Conservation (phyloP, 805 yeast genomes). For the Ogataea degrootiae region DNA sequence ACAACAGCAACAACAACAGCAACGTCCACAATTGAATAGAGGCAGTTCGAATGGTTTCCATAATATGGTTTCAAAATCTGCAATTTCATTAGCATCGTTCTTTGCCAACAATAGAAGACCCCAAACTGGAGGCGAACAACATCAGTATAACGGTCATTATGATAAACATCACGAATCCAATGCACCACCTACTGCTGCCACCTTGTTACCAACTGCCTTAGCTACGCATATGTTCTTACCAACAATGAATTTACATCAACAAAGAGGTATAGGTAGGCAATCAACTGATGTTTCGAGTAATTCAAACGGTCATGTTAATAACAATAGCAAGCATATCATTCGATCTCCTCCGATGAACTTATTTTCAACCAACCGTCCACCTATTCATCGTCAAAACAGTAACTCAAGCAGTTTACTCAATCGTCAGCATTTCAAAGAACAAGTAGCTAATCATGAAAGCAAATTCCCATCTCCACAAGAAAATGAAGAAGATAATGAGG, state of each 20-base stretch:
- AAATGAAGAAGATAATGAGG: not conserved
- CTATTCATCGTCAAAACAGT: not conserved
- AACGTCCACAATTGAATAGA: slow-evolving; percentile 10
- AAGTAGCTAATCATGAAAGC: too few relatives aligned
- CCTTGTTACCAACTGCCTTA: slow-evolving; percentile 54
- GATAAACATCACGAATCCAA: slow-evolving; percentile 41
- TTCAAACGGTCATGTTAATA: not conserved
- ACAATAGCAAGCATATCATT: not conserved
- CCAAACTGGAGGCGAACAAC: slow-evolving; percentile 8
- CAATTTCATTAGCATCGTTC: slow-evolving; percentile 35
- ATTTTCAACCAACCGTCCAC: too few relatives aligned
- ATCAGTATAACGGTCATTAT: slow-evolving; percentile 15
- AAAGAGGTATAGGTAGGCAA: slow-evolving; percentile 4
- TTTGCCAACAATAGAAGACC: slow-evolving; percentile 34
- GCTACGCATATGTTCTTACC: slow-evolving; percentile 60
- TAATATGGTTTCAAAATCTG: slow-evolving; percentile 34
- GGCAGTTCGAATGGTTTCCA: slow-evolving; percentile 12
- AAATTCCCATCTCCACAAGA: not conserved
- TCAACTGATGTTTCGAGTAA: not conserved
- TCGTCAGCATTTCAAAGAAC: too few relatives aligned
- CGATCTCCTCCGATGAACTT: too few relatives aligned
- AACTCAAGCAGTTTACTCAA: not conserved
- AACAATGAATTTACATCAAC: slow-evolving; percentile 32
- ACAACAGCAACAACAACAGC: slow-evolving; percentile 2
- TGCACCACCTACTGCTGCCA: slow-evolving; percentile 58